Evolutionary conservation across 2,329 filamentous ascomycete species (phyloP).

Genomic region (Beauveria pseudobassiana): DNA sequence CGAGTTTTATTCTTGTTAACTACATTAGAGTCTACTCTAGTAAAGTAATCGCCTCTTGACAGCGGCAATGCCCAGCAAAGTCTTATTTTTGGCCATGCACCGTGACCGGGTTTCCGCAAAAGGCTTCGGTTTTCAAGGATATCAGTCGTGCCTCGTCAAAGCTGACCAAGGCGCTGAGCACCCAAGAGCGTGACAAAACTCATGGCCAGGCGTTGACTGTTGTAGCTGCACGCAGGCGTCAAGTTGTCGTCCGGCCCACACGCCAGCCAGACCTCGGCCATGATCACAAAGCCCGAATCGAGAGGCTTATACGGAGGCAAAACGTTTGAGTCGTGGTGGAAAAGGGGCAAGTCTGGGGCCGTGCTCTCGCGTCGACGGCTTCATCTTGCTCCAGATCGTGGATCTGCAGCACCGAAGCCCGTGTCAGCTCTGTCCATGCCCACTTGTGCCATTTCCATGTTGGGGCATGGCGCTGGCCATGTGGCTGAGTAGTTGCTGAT

Average conservation of each 20-base stretch:
- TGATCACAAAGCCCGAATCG: conserved; percentile 1
- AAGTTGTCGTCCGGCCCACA: background rate
- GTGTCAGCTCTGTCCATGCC: conserved; percentile 4
- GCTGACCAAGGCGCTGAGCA: background rate
- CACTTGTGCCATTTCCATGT: background rate
- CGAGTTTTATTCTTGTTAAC: background rate
- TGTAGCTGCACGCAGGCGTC: background rate
- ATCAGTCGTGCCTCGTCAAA: conserved; percentile 4
- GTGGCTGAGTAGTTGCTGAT: background rate
- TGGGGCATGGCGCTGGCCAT: conserved; percentile 11
- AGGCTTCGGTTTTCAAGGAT: background rate
- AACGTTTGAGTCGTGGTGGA: background rate
- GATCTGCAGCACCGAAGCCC: conserved; percentile 1
- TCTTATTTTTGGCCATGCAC: background rate
- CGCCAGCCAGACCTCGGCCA: background rate
- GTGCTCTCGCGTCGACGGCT: background rate
- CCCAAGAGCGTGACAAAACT: conserved; percentile 8
- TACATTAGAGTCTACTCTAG: background rate
- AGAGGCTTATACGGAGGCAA: conserved; percentile 3
- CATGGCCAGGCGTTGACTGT: background rate
- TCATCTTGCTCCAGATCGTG: background rate
- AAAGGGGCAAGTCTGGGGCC: background rate
- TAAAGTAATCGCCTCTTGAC: background rate
- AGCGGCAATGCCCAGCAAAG: no score
- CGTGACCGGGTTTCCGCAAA: background rate